These are phyloP conservation scores for Mayamaea pseudoterrestris DNA, from an alignment of 108 stramenopile genomes.

Conservation along the genomic window DNA sequence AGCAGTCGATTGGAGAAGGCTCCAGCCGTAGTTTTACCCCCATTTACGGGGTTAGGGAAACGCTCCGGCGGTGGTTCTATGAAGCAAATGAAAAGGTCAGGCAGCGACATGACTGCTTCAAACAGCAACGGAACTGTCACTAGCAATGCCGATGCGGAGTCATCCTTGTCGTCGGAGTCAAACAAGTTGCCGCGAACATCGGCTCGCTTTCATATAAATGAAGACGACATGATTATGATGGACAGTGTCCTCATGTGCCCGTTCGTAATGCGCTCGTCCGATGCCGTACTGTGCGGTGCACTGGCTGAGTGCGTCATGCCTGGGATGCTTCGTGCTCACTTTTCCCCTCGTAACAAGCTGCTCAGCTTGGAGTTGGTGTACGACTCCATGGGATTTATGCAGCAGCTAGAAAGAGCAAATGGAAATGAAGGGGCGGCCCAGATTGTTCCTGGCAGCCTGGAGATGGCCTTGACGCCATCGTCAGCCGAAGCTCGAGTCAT, in stretches of 20 bases:
- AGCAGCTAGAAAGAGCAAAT: conserved; percentile 69
- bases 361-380: conserved; percentile 61
- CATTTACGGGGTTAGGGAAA: conserved; percentile 72
- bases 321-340: conserved; percentile 67
- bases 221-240: conserved; percentile 70
- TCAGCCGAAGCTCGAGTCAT: conserved; percentile 67
- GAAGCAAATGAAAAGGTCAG: background rate
- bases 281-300: conserved; percentile 68
- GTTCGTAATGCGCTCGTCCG: conserved; percentile 61
- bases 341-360: conserved; percentile 54
- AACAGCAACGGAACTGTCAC: background rate
- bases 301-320: conserved; percentile 62
- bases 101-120: too few species aligned
- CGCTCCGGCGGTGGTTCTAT: conserved; percentile 1
- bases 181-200: conserved; percentile 14
- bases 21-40: conserved; percentile 60
- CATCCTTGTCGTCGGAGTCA: conserved; percentile 1
- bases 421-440: conserved; percentile 54
- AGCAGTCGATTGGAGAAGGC: conserved; percentile 13
- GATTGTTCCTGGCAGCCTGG: conserved; percentile 68
- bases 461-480: conserved; percentile 62
- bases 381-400: conserved; percentile 85
- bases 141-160: background rate
- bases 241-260: conserved; percentile 76
- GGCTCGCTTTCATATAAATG: conserved; percentile 57